Evolutionary conservation across 768 basidiomycete species (phyloP), one percentile per base, ranked within the genome.

Genomic region (Termitomyces sp.): DNA sequence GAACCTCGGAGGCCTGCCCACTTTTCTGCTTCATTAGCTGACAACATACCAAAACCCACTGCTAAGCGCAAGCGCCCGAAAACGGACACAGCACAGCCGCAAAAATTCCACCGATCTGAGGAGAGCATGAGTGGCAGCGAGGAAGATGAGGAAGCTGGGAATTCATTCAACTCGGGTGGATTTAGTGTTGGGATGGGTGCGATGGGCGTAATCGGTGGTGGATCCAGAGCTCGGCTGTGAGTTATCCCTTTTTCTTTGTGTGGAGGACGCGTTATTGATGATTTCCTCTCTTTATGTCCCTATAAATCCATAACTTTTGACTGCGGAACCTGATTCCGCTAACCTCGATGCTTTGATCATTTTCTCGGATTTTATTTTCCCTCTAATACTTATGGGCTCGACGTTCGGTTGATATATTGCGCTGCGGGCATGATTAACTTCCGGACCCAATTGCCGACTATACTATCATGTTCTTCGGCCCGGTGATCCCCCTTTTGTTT

Each of bases 101-200:
- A 37, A 41, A 63, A 46, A 55, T 44, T 56, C 28, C 61, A 52
- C 54, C 61, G 55, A 54, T 53, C 62, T 51, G 60, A 60, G 3
- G 69, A 66, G 14, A 68, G 64, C 15, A 66, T 59, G 12, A 74
- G 71, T 50, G 76, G 68, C 7, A 75, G 76, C 7, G 73, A 72
- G 43, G 75, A 78, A 0, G 75, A 74, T 43, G 75, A 77, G 1
- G 74, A 73, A 17, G 65, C 64, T 19, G 67, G 62, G 46, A 60
- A 35, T 50, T 61, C 46, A 38, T 55, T 53, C 9, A 35, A 55
- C 15, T 55, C 66, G 28, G 76, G 73, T 17, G 75, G 76, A 0
- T 77, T 79, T 58, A 76, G 72, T 57, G 75, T 81, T 15, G 79
- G 78, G 12, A 69, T 78, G 64, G 75, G 68, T 53, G 79, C 77